phyloP scores from a whole-genome alignment of 2,329 filamentous ascomycete genomes.

The Bipolaris oryzae region DNA sequence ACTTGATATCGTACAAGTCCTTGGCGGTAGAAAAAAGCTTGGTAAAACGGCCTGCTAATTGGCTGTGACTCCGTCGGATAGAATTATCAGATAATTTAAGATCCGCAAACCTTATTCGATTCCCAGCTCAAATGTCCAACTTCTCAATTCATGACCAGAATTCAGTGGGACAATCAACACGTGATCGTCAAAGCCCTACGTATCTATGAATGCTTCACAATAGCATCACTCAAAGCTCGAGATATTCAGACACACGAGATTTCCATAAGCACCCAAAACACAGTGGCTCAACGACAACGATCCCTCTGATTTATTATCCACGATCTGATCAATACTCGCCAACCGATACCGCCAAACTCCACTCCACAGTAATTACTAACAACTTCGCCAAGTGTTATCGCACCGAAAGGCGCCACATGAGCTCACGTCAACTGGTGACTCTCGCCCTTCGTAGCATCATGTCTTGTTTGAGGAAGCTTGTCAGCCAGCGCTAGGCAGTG shows the following conservation, averaged over 20 bases:
- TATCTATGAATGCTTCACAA: no score
- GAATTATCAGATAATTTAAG: background rate
- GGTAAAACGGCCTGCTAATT: background rate
- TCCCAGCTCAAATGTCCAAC: no score
- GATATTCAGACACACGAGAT: background rate
- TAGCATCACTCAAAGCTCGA: background rate
- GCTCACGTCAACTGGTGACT: constrained; percentile 1
- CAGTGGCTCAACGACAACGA: constrained; percentile 1
- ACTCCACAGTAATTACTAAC: background rate
- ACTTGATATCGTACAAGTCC: background rate
- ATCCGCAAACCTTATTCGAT: no score
- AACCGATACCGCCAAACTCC: background rate
- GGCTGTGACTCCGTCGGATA: background rate
- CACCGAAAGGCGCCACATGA: background rate
- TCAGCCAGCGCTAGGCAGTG: background rate
- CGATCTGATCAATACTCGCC: background rate
- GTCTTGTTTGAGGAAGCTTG: background rate
- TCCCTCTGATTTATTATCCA: constrained; percentile 5
- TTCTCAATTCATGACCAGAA: no score
- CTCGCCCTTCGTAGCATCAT: background rate
- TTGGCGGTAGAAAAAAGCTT: background rate
- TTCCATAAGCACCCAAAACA: background rate
- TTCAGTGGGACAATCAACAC: no score
- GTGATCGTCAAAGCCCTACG: no score
- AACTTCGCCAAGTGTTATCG: constrained; percentile 2